phyloP scores from a whole-genome alignment of 2,329 filamentous ascomycete species.

The Exophiala bonariae region DNA sequence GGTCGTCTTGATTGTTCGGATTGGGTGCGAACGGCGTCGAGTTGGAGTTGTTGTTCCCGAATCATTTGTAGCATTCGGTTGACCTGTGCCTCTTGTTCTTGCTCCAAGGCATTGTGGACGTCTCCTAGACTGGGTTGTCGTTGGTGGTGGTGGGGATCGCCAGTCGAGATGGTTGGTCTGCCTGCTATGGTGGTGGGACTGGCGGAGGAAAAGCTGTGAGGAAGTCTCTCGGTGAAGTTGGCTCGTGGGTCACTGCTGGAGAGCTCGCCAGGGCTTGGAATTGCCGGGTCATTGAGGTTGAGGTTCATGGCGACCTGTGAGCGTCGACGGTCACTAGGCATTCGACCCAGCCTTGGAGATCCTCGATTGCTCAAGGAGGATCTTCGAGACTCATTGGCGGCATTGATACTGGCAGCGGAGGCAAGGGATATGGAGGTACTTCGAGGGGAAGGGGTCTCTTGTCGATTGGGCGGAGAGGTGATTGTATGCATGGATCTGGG shows the following conservation, averaged over 20 bases:
- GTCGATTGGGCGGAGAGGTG: conserved; percentile 32
- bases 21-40: conserved; percentile 41
- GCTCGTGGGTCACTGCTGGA: conserved; percentile 39
- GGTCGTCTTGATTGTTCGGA: conserved; percentile 13
- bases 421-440: conserved; percentile 68
- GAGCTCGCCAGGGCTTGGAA: conserved; percentile 38
- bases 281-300: conserved; percentile 40
- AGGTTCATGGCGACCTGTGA: conserved; percentile 41
- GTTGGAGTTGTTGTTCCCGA: conserved; percentile 46
- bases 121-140: conserved; percentile 50
- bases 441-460: conserved; percentile 51
- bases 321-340: conserved; percentile 43
- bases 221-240: conserved; percentile 30
- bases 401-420: conserved; percentile 75
- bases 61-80: conserved; percentile 53
- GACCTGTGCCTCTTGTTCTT: conserved; percentile 54
- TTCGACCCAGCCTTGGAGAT: conserved; percentile 32
- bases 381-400: conserved; percentile 62
- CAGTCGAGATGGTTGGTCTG: conserved; percentile 42
- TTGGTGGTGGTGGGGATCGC: conserved; percentile 49
- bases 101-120: conserved; percentile 51
- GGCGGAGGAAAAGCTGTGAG: conserved; percentile 40
- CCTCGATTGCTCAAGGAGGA: conserved; percentile 38
- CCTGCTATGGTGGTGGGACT: conserved; percentile 46
- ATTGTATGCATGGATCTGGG: conserved; percentile 30